A percentile compares a stretch with the other conserved stretches of the same genome.
Evolutionary conservation across 805 yeast genomes (phyloP).

Genomic region (Myxozyma geophila): DNA sequence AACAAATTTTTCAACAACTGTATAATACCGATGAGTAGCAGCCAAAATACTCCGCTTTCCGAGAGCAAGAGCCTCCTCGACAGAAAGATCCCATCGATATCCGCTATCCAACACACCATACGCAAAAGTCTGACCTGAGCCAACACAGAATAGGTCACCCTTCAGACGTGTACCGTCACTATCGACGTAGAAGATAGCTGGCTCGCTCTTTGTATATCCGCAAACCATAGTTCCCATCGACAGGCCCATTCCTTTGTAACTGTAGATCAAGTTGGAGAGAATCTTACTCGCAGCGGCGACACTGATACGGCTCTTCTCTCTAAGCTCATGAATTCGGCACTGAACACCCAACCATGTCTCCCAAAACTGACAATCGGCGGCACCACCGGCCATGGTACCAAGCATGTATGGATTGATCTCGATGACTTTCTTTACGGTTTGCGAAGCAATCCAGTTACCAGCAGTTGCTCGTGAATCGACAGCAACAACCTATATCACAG

Average conservation of each 20-base stretch:
- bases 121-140: slow-evolving; percentile 99
- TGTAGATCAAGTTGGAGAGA: slow-evolving; percentile 83
- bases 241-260: slow-evolving; percentile 96
- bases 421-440: slow-evolving; percentile 95
- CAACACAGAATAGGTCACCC: slow-evolving; percentile 95
- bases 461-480: slow-evolving; percentile 98
- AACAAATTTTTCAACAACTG: background rate
- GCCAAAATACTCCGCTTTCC: slow-evolving; percentile 97
- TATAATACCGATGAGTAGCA: slow-evolving; percentile 79
- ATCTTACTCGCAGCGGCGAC: slow-evolving; percentile 98
- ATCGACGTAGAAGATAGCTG: slow-evolving; percentile 93
- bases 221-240: slow-evolving; percentile 99
- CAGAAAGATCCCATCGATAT: slow-evolving; percentile 86
- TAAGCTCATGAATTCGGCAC: slow-evolving; percentile 90
- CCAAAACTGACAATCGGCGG: slow-evolving; percentile 99
- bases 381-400: slow-evolving; percentile 99
- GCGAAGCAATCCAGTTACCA: slow-evolving; percentile 97
- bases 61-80: slow-evolving; percentile 89
- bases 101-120: slow-evolving; percentile 96
- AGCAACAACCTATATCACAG: slow-evolving; percentile 60
- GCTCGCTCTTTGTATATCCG: slow-evolving; percentile 94
- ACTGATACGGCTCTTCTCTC: slow-evolving; percentile 91
- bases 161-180: slow-evolving; percentile 94
- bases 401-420: slow-evolving; percentile 92
- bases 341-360: slow-evolving; percentile 98